Conservation (phyloP, 2,329 filamentous ascomycete genomes). For the Penicillium sp. region DNA sequence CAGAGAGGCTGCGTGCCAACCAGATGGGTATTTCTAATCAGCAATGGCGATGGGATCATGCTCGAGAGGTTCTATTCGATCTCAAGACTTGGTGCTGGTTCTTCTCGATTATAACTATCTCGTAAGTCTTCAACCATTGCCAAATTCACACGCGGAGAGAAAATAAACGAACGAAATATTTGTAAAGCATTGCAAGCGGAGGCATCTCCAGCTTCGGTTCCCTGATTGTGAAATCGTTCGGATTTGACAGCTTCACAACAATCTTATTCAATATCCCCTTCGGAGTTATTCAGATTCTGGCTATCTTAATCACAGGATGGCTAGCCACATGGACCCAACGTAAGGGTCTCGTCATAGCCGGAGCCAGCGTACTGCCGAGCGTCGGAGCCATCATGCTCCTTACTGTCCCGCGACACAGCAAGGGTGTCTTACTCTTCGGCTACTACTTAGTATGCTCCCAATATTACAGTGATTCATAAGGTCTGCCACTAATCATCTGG, state of each 20-base stretch:
- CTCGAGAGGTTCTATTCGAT: slow-evolving; percentile 35
- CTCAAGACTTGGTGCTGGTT: slow-evolving; percentile 40
- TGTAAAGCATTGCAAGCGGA: slow-evolving; percentile 37
- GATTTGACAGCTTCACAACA: slow-evolving; percentile 40
- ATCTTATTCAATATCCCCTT: slow-evolving; percentile 46
- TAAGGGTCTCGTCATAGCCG: slow-evolving; percentile 47
- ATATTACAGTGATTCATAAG: not conserved
- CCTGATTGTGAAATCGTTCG: slow-evolving; percentile 44
- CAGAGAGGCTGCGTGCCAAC: slow-evolving; percentile 55
- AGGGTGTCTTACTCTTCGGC: slow-evolving; percentile 51
- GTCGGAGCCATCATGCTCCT: slow-evolving; percentile 50
- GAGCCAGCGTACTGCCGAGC: slow-evolving; percentile 39
- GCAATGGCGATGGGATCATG: slow-evolving; percentile 53
- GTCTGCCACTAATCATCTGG: not conserved
- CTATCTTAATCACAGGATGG: slow-evolving; percentile 38
- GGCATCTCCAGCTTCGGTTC: slow-evolving; percentile 42
- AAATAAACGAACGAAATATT: not conserved
- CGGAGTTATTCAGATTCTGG: slow-evolving; percentile 38
- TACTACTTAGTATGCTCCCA: slow-evolving; percentile 47
- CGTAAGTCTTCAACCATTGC: slow-evolving; percentile 12
- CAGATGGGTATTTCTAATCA: slow-evolving; percentile 55
- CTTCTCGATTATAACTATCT: slow-evolving; percentile 26
- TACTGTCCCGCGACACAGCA: slow-evolving; percentile 47
- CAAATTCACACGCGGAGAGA: not conserved
- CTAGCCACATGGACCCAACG: slow-evolving; percentile 43